Percentiles rank a stretch among this genome's conserved stretches.
Evolutionary conservation across 805 yeast species (phyloP).

Genomic region (Candida lessepsii): DNA sequence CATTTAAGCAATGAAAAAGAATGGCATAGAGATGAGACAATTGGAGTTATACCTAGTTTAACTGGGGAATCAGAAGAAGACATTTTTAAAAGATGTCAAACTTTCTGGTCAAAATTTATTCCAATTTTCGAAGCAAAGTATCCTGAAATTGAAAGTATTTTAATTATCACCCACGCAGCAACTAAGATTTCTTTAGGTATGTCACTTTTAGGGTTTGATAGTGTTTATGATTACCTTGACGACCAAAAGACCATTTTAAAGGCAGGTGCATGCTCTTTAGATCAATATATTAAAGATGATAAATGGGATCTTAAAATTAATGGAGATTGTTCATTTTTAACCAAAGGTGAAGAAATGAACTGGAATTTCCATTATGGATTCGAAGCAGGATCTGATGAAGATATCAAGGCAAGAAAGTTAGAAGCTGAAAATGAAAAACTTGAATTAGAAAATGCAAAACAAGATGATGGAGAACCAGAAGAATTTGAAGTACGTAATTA

Average conservation of each 20-base stretch:
- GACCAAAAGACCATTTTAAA: conserved; percentile 43
- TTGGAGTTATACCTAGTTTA: conserved; percentile 58
- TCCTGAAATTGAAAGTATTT: conserved; percentile 61
- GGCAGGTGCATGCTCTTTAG: conserved; percentile 86
- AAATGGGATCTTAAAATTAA: conserved; percentile 65
- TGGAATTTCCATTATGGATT: conserved; percentile 78
- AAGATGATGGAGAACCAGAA: conserved; percentile 6
- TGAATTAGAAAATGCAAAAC: conserved; percentile 47
- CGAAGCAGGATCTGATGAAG: conserved; percentile 91
- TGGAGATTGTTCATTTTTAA: conserved; percentile 70
- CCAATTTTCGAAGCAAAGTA: conserved; percentile 52
- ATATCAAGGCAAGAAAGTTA: conserved; percentile 55
- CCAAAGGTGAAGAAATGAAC: conserved; percentile 86
- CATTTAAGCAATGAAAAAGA: conserved; percentile 30
- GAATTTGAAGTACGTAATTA: conserved; percentile 25
- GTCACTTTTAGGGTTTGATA: conserved; percentile 55
- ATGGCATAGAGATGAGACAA: conserved; percentile 49
- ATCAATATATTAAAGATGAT: conserved; percentile 44
- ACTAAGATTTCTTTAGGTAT: conserved; percentile 85
- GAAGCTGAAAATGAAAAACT: conserved; percentile 29
- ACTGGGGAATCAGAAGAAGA: conserved; percentile 75
- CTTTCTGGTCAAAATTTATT: conserved; percentile 56
- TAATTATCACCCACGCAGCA: conserved; percentile 93
- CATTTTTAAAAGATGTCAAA: conserved; percentile 59
- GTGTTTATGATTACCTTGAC: conserved; percentile 53